Evolutionary conservation across 805 yeast species (phyloP).

Genomic region (Naumovozyma castellii): DNA sequence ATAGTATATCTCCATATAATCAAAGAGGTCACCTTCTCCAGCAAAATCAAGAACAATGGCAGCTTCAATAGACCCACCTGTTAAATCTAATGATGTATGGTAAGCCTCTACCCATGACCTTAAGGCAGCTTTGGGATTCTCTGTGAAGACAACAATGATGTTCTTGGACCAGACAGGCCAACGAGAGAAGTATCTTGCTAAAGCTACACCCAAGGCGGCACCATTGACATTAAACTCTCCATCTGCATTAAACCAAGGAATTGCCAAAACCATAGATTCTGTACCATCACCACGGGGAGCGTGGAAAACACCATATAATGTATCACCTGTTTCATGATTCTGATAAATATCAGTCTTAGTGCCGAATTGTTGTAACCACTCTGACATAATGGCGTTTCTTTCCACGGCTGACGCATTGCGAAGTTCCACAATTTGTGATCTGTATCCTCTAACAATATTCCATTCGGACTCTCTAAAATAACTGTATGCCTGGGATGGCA

Average conservation of each 20-base stretch:
- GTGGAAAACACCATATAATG: slow-evolving; percentile 72
- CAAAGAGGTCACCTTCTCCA: slow-evolving; percentile 54
- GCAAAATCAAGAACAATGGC: slow-evolving; percentile 81
- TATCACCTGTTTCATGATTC: slow-evolving; percentile 35
- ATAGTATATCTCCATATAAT: slow-evolving; percentile 62
- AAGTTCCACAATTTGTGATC: slow-evolving; percentile 37
- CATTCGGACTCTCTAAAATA: slow-evolving; percentile 91
- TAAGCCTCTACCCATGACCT: slow-evolving; percentile 91
- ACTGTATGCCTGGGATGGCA: slow-evolving; percentile 92
- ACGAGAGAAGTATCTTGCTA: slow-evolving; percentile 71
- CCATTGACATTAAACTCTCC: slow-evolving; percentile 70
- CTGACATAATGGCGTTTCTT: slow-evolving; percentile 39
- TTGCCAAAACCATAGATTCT: slow-evolving; percentile 83
- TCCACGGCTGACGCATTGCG: slow-evolving; percentile 14
- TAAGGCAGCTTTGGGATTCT: slow-evolving; percentile 56
- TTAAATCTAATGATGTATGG: slow-evolving; percentile 70
- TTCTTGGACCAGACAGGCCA: slow-evolving; percentile 96
- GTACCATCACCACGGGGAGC: slow-evolving; percentile 95
- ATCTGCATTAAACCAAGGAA: slow-evolving; percentile 75
- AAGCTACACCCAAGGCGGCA: slow-evolving; percentile 56
- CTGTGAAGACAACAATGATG: slow-evolving; percentile 75
- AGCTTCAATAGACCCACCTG: slow-evolving; percentile 91
- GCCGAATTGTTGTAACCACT: slow-evolving; percentile 67
- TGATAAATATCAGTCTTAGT: slow-evolving; percentile 47
- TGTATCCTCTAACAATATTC: slow-evolving; percentile 80